Conservation (phyloP, 192 early-diverging fungal species). For the Umbelopsis sp. region DNA sequence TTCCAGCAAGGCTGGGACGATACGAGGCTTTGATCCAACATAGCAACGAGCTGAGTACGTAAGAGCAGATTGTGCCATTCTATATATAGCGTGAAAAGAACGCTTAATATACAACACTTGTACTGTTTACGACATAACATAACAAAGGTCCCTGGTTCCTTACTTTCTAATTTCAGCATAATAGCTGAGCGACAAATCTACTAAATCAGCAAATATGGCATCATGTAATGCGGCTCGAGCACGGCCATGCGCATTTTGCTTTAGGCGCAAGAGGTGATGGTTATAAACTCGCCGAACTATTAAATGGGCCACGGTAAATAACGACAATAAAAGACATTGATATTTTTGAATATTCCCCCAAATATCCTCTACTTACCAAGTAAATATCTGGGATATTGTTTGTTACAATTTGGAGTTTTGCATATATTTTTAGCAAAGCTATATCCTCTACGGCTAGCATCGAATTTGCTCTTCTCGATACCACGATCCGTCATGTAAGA, state of each 20-base stretch:
- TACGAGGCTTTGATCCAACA: conserved; percentile 49
- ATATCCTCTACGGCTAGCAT: conserved; percentile 54
- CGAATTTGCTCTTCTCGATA: conserved; percentile 48
- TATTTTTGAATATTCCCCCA: not conserved
- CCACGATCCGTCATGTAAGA: conserved; percentile 58
- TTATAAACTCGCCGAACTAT: conserved; percentile 51
- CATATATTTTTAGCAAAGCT: conserved; percentile 51
- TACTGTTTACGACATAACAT: not conserved
- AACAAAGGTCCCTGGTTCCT: not conserved
- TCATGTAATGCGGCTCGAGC: conserved; percentile 52
- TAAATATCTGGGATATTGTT: conserved; percentile 55
- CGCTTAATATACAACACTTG: not conserved
- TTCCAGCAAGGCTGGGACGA: conserved; percentile 51
- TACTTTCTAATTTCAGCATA: conserved; percentile 65
- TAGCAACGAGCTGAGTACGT: conserved; percentile 49
- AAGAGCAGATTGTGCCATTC: conserved; percentile 52
- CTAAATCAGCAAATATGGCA: conserved; percentile 51
- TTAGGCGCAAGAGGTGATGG: conserved; percentile 55
- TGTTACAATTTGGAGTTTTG: conserved; percentile 46
- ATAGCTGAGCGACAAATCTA: conserved; percentile 55
- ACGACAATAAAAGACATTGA: too few relatives aligned
- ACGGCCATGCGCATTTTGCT: conserved; percentile 55
- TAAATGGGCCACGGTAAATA: not conserved
- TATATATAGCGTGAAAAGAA: conserved; percentile 18
- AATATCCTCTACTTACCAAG: conserved; percentile 31